phyloP scores from a whole-genome alignment of 176 grass and related monocot species.

The Oryza glumipatula region DNA sequence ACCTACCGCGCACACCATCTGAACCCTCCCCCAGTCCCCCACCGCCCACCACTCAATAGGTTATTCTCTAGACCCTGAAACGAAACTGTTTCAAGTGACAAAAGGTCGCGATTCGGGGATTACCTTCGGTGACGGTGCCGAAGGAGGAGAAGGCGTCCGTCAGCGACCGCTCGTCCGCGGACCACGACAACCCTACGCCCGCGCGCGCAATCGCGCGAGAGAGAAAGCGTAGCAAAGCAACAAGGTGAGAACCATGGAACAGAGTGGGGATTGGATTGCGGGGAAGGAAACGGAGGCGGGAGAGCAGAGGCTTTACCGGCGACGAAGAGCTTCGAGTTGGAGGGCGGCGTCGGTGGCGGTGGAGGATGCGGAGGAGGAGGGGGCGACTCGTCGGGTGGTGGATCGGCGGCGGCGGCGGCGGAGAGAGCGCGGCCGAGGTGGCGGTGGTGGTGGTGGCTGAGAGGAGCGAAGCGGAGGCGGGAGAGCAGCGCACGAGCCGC shows the following conservation, averaged over 20 bases:
- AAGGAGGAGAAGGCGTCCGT: slow-evolving; percentile 84
- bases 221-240: neutral
- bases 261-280: neutral
- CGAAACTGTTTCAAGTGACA: neutral
- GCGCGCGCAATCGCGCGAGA: neutral
- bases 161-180: slow-evolving; percentile 81
- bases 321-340: slow-evolving; percentile 83
- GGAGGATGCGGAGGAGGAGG: slow-evolving; percentile 3
- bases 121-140: slow-evolving; percentile 85
- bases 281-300: neutral
- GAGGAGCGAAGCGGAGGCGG: slow-evolving; percentile 35
- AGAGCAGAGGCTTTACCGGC: slow-evolving; percentile 45
- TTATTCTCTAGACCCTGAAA: slow-evolving; percentile 34
- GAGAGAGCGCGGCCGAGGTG: slow-evolving; percentile 30
- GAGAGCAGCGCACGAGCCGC: slow-evolving; percentile 22
- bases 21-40: slow-evolving; percentile 20
- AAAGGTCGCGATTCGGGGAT: neutral
- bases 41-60: slow-evolving; percentile 14
- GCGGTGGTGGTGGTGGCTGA: slow-evolving; percentile 10
- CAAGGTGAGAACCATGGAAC: neutral
- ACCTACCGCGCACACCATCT: slow-evolving; percentile 38
- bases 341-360: slow-evolving; percentile 7
- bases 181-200: slow-evolving; percentile 73
- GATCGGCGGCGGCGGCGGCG: slow-evolving; percentile 9
- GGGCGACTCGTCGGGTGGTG: slow-evolving; percentile 25